Evolutionary conservation across 2,329 filamentous ascomycete genomes (phyloP).

Genomic region (Claviceps paspali): DNA sequence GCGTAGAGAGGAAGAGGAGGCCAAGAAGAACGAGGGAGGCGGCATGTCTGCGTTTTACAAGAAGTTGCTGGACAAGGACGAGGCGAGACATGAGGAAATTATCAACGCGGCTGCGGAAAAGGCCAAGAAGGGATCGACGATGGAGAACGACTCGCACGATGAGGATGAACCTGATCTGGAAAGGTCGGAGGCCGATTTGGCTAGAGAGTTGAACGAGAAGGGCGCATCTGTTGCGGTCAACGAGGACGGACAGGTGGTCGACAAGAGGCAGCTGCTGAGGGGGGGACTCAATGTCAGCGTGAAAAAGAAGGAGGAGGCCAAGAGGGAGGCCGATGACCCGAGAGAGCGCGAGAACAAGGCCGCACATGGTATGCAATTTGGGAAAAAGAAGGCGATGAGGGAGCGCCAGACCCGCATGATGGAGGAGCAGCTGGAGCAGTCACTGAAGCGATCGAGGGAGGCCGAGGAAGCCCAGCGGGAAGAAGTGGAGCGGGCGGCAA

Average conservation of each 20-base stretch:
- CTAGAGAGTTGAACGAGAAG: slow-evolving; percentile 49
- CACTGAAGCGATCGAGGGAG: slow-evolving; percentile 56
- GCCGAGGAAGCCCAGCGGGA: slow-evolving; percentile 50
- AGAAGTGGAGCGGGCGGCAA: slow-evolving; percentile 48
- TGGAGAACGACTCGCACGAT: slow-evolving; percentile 7
- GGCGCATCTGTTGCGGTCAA: slow-evolving; percentile 52
- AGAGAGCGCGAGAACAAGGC: slow-evolving; percentile 18
- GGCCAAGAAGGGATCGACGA: slow-evolving; percentile 23
- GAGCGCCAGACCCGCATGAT: slow-evolving; percentile 68
- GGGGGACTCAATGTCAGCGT: slow-evolving; percentile 60
- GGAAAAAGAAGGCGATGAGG: slow-evolving; percentile 50
- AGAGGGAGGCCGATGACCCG: slow-evolving; percentile 11
- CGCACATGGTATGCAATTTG: slow-evolving; percentile 25
- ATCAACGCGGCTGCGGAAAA: slow-evolving; percentile 50
- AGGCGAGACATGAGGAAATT: slow-evolving; percentile 53
- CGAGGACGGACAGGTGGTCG: slow-evolving; percentile 69
- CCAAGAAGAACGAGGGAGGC: slow-evolving; percentile 44
- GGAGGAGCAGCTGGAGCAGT: slow-evolving; percentile 59
- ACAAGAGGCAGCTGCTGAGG: slow-evolving; percentile 65
- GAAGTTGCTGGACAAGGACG: slow-evolving; percentile 54
- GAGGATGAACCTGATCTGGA: slow-evolving; percentile 29
- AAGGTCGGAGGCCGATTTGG: slow-evolving; percentile 48
- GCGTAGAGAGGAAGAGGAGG: slow-evolving; percentile 46
- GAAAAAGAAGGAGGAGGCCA: slow-evolving; percentile 37
- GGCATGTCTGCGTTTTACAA: slow-evolving; percentile 71